Base-by-base conservation (phyloP, 2,329 filamentous ascomycete genomes). In the Pseudopyricularia javanii region DNA sequence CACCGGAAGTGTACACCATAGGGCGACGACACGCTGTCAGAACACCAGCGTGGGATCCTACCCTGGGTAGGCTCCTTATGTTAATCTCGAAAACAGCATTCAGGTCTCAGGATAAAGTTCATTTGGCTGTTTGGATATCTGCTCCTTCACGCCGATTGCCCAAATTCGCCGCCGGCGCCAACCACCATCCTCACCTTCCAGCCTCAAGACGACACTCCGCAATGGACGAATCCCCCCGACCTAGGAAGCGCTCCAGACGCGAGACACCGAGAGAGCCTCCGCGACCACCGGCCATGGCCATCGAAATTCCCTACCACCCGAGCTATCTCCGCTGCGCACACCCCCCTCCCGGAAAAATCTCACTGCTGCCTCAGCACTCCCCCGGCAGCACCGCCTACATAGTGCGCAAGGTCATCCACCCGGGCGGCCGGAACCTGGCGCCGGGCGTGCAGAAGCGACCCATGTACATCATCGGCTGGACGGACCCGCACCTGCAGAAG, bases 361-460 rank as follows among this genome's bases (percentile, higher is more conserved):
- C 68, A n/a, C 63, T 82, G 7, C 62, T 73, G 3, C 77, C 74
- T 3, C 61, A 67, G 1, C 63, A 71, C 59, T 74, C 70, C 59
- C 74, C 70, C 60, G 75, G 82, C 57, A 71, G 73, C 45, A 74
- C 73, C 8, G 79, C 75, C n/a, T 79, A 74, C 59, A 83, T 85
- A 43, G 61, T 76, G 56, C 73, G 76, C 49, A 74, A 76, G 57
- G 68, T 76, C 32, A 64, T 80, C 7, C 65, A 77, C 1, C 59
- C 22, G 57, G 59, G 49, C 59, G 63, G 22, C 52, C 67, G 61
- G 49, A 63, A 58, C 1, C 59, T 61, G 12, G 47, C 57, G 32
- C 64, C 62, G 30, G 60, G 67, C 68, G 28, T 22, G 9, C 35
- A 30, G 9, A 70, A 73, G 47, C 66, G 74, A 7, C 68, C 80